Base-by-base conservation (phyloP, 495 filamentous ascomycete genomes). In the Penicillium flavigenum region DNA sequence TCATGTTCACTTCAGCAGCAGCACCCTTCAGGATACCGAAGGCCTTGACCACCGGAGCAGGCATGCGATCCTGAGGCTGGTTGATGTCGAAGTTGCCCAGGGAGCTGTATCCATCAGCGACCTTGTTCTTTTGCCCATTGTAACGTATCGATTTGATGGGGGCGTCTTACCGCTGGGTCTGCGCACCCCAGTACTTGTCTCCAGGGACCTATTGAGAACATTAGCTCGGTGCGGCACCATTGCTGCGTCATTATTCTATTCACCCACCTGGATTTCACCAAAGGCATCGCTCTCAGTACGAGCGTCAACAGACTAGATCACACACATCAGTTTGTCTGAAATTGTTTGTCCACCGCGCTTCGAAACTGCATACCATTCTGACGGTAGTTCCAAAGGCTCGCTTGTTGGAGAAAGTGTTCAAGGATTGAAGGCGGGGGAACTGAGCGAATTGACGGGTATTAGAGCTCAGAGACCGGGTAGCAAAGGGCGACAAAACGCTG, bases 121-220 rank as follows among this genome's bases (percentile, higher is more conserved):
- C 48, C 39, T 38, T 49, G 29, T 17, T 12, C 7, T 10, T 50
- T 48, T 31, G 11, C n/a, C 31, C 26, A 36, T 32, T 47, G 20
- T 19, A 9, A 41, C 39, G 1, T 56, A 32, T 58, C 34, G 53
- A 50, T 45, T 54, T 45, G 42, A 45, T 38, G 19, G 51, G 51
- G 46, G 57, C 59, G 59, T 54, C 80, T 69, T 81, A 84, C 75
- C 94, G 86, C 83, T 98, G 89, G 58, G 94, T 98, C 78, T 98
- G 94, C 47, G 94, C 94, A 70, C 94, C 94, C 94, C 95, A 98
- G 83, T 98, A 98, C 81, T 89, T 95, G 86, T 94, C 91, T 51
- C 85, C 82, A 42, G 89, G 83, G 57, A 98, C 95, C 79, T 91
- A 79, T 27, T 48, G 42, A 50, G 24, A 55, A 17, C 47, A 44